These are phyloP conservation scores for Suhomyces tanzawaensis DNA, from an alignment of 805 yeast species.

Conservation along the genomic window DNA sequence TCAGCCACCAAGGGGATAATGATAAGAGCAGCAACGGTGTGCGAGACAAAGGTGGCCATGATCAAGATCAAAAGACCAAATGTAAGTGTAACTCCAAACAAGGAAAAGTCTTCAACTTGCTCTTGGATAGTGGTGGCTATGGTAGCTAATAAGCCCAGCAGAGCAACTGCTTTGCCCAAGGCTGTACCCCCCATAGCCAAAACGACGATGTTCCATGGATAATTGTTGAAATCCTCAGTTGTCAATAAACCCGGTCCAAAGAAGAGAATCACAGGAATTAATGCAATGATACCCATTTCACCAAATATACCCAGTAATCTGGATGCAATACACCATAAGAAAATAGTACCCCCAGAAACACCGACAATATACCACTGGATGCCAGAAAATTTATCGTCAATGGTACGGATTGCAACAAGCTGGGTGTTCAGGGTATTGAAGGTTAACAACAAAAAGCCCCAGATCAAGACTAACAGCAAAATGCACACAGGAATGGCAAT, in stretches of 20 bases:
- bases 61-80: slow-evolving; percentile 50
- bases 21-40: slow-evolving; percentile 44
- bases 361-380: slow-evolving; percentile 72
- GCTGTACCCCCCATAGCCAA: slow-evolving; percentile 98
- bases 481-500: slow-evolving; percentile 48
- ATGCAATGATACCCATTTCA: slow-evolving; percentile 95
- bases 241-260: slow-evolving; percentile 87
- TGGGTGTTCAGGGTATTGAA: slow-evolving; percentile 48
- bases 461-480: slow-evolving; percentile 38
- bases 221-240: slow-evolving; percentile 91
- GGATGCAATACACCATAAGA: slow-evolving; percentile 87
- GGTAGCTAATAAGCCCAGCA: slow-evolving; percentile 79
- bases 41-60: slow-evolving; percentile 44
- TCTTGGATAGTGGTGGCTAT: slow-evolving; percentile 70
- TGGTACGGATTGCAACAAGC: slow-evolving; percentile 56
- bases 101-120: slow-evolving; percentile 61
- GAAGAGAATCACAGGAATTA: slow-evolving; percentile 84
- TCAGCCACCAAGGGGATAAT: slow-evolving; percentile 42
- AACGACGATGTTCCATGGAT: slow-evolving; percentile 94
- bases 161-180: slow-evolving; percentile 89
- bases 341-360: slow-evolving; percentile 70
- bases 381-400: slow-evolving; percentile 63
- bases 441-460: slow-evolving; percentile 52
- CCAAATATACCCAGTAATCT: slow-evolving; percentile 73
- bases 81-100: slow-evolving; percentile 69